Evolutionary conservation across 768 basidiomycete genomes (phyloP).

Genomic region (Hygrophorus pudorinus): DNA sequence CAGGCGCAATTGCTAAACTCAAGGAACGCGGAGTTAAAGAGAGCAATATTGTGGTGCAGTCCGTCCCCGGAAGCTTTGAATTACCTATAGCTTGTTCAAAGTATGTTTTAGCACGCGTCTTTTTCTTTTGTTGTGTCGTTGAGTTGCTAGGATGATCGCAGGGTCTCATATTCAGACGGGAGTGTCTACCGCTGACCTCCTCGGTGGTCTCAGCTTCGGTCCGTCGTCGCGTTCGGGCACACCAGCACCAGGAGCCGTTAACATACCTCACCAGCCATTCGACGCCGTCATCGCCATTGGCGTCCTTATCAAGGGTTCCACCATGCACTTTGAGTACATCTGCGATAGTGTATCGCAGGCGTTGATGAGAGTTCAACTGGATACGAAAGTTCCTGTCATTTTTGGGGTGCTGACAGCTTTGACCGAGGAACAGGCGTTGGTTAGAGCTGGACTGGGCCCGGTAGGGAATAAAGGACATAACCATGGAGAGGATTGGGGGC

Average conservation of each 20-base stretch:
- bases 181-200: constrained; percentile 71
- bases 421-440: constrained; percentile 88
- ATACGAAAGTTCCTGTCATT: constrained; percentile 88
- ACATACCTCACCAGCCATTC: constrained; percentile 57
- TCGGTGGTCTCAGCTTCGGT: constrained; percentile 50
- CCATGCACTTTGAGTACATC: constrained; percentile 99
- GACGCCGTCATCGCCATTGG: constrained; percentile 97
- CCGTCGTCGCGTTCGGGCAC: constrained; percentile 41
- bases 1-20: constrained; percentile 71
- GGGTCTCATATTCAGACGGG: constrained; percentile 78
- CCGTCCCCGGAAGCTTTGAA: constrained; percentile 93
- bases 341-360: constrained; percentile 88
- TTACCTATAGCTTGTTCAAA: constrained; percentile 80
- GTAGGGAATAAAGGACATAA: constrained; percentile 77
- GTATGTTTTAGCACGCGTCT: constrained; percentile 36
- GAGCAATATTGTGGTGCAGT: constrained; percentile 82
- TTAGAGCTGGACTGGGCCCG: constrained; percentile 81
- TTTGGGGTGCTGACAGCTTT: constrained; percentile 94
- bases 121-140: constrained; percentile 4
- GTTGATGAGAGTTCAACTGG: constrained; percentile 90
- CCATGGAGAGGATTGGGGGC: constrained; percentile 97
- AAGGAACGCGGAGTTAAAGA: constrained; percentile 82
- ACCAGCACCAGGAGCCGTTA: constrained; percentile 28
- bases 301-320: constrained; percentile 93
- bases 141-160: constrained; percentile 61